These are phyloP conservation scores for Venturia nashicola DNA, from an alignment of 2,329 filamentous ascomycete genomes.

Conservation along the genomic window DNA sequence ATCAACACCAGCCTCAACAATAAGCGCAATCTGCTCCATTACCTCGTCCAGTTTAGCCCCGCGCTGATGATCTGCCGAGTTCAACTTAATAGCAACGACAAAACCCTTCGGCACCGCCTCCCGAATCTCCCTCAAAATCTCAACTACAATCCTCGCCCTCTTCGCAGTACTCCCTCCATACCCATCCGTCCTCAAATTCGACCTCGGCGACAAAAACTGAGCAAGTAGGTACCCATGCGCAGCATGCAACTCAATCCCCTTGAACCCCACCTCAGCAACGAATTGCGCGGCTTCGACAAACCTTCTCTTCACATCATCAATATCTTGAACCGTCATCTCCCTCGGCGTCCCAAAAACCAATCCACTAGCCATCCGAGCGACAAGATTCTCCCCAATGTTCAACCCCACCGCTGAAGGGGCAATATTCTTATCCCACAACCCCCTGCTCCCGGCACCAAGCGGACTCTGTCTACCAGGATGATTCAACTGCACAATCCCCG, in stretches of 20 bases:
- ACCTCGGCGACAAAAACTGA: slow-evolving; percentile 10
- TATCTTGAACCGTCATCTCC: slow-evolving; percentile 14
- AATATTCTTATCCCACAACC: neutral
- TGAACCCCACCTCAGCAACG: slow-evolving; percentile 42
- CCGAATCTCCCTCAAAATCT: slow-evolving; percentile 30
- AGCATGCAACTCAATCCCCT: slow-evolving; percentile 38
- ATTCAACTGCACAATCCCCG: neutral
- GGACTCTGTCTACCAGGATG: neutral
- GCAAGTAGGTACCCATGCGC: slow-evolving; percentile 26
- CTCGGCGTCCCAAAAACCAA: slow-evolving; percentile 18
- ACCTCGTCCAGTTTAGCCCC: neutral
- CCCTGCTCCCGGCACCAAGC: neutral
- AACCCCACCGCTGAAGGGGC: neutral
- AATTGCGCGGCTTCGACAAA: slow-evolving; percentile 34
- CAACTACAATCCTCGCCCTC: slow-evolving; percentile 43
- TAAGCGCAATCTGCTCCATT: slow-evolving; percentile 28
- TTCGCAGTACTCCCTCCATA: slow-evolving; percentile 41
- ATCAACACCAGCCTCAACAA: slow-evolving; percentile 39
- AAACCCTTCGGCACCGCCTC: slow-evolving; percentile 16
- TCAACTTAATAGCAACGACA: neutral
- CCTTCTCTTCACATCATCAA: slow-evolving; percentile 27
- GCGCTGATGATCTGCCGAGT: neutral
- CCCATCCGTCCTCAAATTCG: slow-evolving; percentile 37
- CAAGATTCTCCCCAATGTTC: neutral
- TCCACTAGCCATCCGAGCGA: neutral